Evolutionary conservation across 805 yeast species (phyloP).

Genomic region (Blastobotrys chiropterorum): DNA sequence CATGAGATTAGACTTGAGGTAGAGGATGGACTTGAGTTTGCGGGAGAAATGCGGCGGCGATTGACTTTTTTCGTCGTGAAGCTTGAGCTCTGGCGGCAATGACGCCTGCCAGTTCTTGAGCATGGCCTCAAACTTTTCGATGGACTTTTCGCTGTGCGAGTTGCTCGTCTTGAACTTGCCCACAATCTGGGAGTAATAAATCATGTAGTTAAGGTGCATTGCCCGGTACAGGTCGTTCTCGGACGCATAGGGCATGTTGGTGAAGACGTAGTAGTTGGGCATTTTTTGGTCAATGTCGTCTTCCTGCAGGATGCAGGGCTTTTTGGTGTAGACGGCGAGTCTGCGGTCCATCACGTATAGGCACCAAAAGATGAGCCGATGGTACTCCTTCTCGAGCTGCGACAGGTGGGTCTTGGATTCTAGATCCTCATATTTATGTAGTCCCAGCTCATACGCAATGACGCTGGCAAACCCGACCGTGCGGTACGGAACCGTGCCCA

Average conservation of each 20-base stretch:
- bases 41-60: conserved; percentile 10
- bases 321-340: conserved; percentile 19
- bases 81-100: conserved; percentile 15
- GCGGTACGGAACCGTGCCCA: conserved; percentile 21
- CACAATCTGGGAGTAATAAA: conserved; percentile 17
- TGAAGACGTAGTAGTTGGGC: conserved; percentile 8
- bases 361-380: conserved; percentile 22
- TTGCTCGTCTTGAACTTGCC: conserved; percentile 13
- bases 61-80: conserved; percentile 2
- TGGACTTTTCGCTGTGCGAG: conserved; percentile 6
- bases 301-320: conserved; percentile 20
- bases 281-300: conserved; percentile 20
- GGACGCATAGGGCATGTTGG: conserved; percentile 6
- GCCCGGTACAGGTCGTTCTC: conserved; percentile 17
- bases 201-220: conserved; percentile 19
- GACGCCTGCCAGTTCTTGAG: conserved; percentile 17
- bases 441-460: conserved; percentile 21
- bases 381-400: conserved; percentile 15
- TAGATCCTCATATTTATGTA: conserved; percentile 16
- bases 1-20: conserved; percentile 11
- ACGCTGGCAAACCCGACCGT: conserved; percentile 19
- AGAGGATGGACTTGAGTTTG: conserved; percentile 12
- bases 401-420: conserved; percentile 9
- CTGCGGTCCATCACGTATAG: conserved; percentile 23
- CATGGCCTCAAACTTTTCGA: conserved; percentile 14